A percentile compares a stretch with the other conserved stretches of the same genome.
Conservation (phyloP, 2,329 filamentous ascomycete genomes). For the Alternaria ethzedia region DNA sequence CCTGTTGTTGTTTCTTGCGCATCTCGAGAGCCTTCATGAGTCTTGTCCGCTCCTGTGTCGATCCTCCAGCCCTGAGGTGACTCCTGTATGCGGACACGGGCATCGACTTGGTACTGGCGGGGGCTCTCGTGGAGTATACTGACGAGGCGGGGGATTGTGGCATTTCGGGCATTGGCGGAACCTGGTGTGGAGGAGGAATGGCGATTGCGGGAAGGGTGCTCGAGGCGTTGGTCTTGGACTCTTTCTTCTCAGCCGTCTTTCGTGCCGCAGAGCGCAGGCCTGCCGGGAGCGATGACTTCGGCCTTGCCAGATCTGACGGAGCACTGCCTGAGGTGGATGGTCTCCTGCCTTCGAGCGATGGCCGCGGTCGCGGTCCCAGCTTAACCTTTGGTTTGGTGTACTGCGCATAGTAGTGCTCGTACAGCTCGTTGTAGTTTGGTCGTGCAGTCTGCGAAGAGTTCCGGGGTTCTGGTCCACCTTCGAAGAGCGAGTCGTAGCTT, state of each 20-base stretch:
- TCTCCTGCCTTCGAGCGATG: slow-evolving; percentile 71
- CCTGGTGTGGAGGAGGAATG: slow-evolving; percentile 40
- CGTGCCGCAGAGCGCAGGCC: slow-evolving; percentile 67
- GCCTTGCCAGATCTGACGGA: slow-evolving; percentile 60
- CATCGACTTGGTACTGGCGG: slow-evolving; percentile 53
- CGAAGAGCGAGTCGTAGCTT: slow-evolving; percentile 44
- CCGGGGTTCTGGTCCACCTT: slow-evolving; percentile 50
- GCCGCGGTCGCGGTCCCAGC: slow-evolving; percentile 83
- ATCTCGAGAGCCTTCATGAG: slow-evolving; percentile 94
- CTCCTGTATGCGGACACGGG: slow-evolving; percentile 47
- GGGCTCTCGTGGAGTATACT: slow-evolving; percentile 47
- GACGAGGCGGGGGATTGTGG: slow-evolving; percentile 48
- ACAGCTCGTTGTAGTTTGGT: slow-evolving; percentile 50
- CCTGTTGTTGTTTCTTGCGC: slow-evolving; percentile 76
- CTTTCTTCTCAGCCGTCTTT: slow-evolving; percentile 39
- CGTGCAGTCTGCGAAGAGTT: slow-evolving; percentile 52
- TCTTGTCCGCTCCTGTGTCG: slow-evolving; percentile 87
- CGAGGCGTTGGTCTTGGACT: slow-evolving; percentile 46
- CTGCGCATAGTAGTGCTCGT: slow-evolving; percentile 56
- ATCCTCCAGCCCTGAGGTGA: slow-evolving; percentile 56
- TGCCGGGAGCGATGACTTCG: slow-evolving; percentile 79
- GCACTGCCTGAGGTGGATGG: slow-evolving; percentile 63
- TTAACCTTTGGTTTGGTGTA: slow-evolving; percentile 83
- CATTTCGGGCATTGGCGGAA: slow-evolving; percentile 44
- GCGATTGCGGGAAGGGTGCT: slow-evolving; percentile 37